Evolutionary conservation across 192 early-diverging fungal genomes (phyloP), one percentile per base, ranked within the genome.

Genomic region (Backusella macrospora): DNA sequence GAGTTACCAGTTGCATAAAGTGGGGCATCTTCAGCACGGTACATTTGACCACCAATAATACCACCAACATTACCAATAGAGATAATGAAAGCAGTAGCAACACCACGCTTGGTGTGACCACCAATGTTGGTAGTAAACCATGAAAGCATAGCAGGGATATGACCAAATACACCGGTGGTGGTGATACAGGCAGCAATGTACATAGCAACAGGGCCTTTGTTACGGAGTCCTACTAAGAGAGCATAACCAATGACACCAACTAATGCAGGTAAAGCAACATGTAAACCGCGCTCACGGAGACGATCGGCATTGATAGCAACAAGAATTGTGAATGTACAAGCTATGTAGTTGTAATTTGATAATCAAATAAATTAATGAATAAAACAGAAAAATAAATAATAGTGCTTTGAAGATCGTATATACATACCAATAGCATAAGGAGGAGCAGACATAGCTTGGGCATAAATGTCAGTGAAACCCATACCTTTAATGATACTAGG

Each of bases 21-120:
- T 18, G 86, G 86, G 0, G 82, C 88, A 34, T 92, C 91, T 3
- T 81, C 72, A 18, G 80, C 68, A 66, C 90, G 86, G 81, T 92
- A 94, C 6, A 94, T 88, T 62, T 93, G 92, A 1, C 90, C 89
- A 52, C 87, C 90, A 38, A 94, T 85, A 14, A 87, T 86, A 39
- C 91, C 93, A 79, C 91, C 90, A 71, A 90, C 81, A 76, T 94
- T 92, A 42, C 89, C 92, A 71, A 89, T 85, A 2, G 84, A 85
- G 67, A 91, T 89, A 47, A 90, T 82, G 65, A 90, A 82, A 59
- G 91, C 92, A 10, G 85, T 81, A 12, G 89, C 88, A 70, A 89
- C 81, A 75, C 73, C 91, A 21, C 90, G 82, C 80, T 94, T 94
- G 12, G 87, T 92, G 62, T 91, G 86, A 7, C 91, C 91, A 46